Base-by-base conservation (phyloP, 2,329 filamentous ascomycete species). In the Colletotrichum sp. region DNA sequence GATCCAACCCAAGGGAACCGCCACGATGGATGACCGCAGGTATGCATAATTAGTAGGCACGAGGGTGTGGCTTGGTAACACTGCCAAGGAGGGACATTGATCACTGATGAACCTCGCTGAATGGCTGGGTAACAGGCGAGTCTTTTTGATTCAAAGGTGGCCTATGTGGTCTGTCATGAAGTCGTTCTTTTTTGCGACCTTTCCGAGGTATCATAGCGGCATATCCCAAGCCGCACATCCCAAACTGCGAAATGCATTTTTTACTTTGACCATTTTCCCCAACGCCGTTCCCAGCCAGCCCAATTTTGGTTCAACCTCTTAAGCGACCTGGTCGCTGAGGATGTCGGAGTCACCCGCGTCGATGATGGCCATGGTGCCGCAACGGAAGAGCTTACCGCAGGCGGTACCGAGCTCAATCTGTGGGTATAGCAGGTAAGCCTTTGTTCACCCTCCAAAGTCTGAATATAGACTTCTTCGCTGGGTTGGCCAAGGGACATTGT, bases 291-390 rank as follows among this genome's bases (percentile, higher is more conserved):
- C 77, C 77, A 74, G 68, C 61, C 59, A 71, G 32, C 39, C n/a
- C 67, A 44, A 49, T 39, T 30, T 59, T 49, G 32, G 64, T 77
- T 74, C 68, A 79, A 44, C 22, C 62, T 44, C 78, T 88, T 93
- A 94, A 83, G 90, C 89, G 85, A 90, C 87, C 87, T 93, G 92
- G 88, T 95, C 93, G 89, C 90, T 93, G 83, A 99, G 92, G 88
- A 99, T 99, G 89, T 99, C 97, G 82, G 95, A 98, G 93, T 99
- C 95, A 93, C 96, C 97, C 86, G 96, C 96, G 89, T 99, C 97
- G 81, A 99, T 90, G 86, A 99, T 94, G 83, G 96, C 94, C 95
- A 99, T 98, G 89, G 96, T 98, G 82, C 95, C 96, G 93, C 95
- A 98, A 83, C 96, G 93, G 94, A 98, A 99, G 86, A 99, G 94